phyloP scores from a whole-genome alignment of 1,284 basidiomycete genomes.

The Heliocybe sulcata region DNA sequence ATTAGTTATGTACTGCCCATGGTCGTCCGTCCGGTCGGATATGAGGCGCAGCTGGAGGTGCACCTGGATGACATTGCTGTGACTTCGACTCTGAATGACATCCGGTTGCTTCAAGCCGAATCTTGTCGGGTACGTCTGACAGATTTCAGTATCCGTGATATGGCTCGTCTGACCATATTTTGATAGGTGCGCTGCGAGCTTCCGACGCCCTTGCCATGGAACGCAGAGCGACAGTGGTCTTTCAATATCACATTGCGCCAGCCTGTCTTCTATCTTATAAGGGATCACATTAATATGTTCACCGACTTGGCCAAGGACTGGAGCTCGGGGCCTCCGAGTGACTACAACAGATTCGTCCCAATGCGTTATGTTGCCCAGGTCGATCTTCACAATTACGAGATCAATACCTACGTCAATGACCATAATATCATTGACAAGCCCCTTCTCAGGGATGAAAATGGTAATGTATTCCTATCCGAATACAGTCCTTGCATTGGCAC shows the following conservation, averaged over 20 bases:
- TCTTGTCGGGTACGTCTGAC: constrained; percentile 55
- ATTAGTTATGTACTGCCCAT: constrained; percentile 81
- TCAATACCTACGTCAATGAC: constrained; percentile 87
- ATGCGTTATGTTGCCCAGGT: constrained; percentile 70
- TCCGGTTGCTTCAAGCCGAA: constrained; percentile 68
- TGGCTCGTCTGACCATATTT: not conserved
- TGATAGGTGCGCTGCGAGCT: constrained; percentile 55
- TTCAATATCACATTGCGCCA: constrained; percentile 65
- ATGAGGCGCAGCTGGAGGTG: constrained; percentile 71
- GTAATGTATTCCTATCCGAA: constrained; percentile 27
- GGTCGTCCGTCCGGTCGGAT: constrained; percentile 66
- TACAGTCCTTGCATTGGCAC: not conserved
- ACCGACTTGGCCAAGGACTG: constrained; percentile 87
- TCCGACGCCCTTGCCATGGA: constrained; percentile 61
- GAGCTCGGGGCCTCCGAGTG: constrained; percentile 71
- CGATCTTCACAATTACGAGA: constrained; percentile 65
- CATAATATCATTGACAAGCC: constrained; percentile 94
- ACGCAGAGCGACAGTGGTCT: constrained; percentile 70
- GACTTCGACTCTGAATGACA: constrained; percentile 83
- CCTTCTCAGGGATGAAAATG: constrained; percentile 70
- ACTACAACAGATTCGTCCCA: constrained; percentile 79
- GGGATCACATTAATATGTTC: constrained; percentile 91
- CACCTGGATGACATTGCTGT: constrained; percentile 78
- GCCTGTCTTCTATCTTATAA: constrained; percentile 70
- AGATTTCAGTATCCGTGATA: not conserved